Conservation (phyloP, 2,329 filamentous ascomycete species). For the Sclerotiophoma versabilis region DNA sequence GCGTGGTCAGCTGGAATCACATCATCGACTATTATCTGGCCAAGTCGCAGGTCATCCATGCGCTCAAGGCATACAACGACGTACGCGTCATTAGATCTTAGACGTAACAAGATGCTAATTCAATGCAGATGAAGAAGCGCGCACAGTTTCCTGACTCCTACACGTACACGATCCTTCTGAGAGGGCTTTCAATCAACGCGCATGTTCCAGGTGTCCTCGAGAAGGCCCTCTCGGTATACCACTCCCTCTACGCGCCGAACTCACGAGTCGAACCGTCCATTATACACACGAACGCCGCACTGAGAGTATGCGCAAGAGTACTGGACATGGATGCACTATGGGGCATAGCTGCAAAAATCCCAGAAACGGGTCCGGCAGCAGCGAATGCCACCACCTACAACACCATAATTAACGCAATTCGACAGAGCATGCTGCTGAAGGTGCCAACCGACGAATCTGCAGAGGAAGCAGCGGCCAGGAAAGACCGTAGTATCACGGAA, state of each 20-base stretch:
- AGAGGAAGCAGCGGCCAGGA: constrained; percentile 36
- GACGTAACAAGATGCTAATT: constrained; percentile 18
- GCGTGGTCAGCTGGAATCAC: constrained; percentile 86
- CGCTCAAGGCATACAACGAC: constrained; percentile 88
- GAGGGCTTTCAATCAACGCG: constrained; percentile 70
- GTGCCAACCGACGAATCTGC: constrained; percentile 38
- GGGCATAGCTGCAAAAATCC: constrained; percentile 74
- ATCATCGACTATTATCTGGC: constrained; percentile 75
- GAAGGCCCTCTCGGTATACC: constrained; percentile 78
- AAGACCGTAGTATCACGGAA: constrained; percentile 64
- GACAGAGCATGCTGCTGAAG: constrained; percentile 37
- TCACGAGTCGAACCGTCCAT: constrained; percentile 73
- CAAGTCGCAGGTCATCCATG: constrained; percentile 65
- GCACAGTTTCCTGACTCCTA: constrained; percentile 78
- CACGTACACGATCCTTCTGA: constrained; percentile 85
- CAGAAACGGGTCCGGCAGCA: constrained; percentile 66
- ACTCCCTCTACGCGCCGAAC: constrained; percentile 71
- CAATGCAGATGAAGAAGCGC: constrained; percentile 86
- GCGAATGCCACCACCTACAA: constrained; percentile 80
- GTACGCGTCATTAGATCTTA: constrained; percentile 52
- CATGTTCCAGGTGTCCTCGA: constrained; percentile 67
- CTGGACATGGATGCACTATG: constrained; percentile 82
- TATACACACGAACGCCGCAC: constrained; percentile 86
- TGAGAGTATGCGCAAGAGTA: constrained; percentile 79
- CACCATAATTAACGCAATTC: constrained; percentile 80